phyloP scores from a whole-genome alignment of 257 asterid species.

The Solanum ossicruentum region DNA sequence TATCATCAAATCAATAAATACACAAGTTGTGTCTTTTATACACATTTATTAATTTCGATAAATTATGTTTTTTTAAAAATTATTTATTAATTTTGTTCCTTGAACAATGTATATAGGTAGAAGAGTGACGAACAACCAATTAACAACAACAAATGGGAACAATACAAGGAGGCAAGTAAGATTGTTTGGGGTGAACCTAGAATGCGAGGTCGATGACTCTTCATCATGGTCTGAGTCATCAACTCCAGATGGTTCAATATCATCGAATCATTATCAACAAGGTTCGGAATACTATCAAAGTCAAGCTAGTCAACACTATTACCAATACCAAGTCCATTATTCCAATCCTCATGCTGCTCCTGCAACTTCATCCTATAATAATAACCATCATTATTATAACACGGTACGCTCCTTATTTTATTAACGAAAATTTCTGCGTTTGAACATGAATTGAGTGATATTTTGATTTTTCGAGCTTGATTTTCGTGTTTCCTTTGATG shows the following conservation, averaged over 20 bases:
- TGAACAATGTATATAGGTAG: neutral
- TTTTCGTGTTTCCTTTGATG: conserved; percentile 60
- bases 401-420: conserved; percentile 35
- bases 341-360: neutral
- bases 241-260: conserved; percentile 39
- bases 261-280: conserved; percentile 16
- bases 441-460: neutral
- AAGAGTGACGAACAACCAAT: neutral
- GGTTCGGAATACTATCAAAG: neutral
- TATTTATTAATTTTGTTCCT: neutral
- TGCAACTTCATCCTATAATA: neutral
- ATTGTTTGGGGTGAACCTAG: conserved; percentile 84
- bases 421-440: neutral
- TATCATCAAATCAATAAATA: neutral
- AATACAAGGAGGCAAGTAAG: conserved; percentile 49
- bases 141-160: conserved; percentile 23
- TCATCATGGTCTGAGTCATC: conserved; percentile 20
- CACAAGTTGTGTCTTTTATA: neutral
- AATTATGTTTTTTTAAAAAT: neutral
- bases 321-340: conserved; percentile 18
- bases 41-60: neutral
- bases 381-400: conserved; percentile 22
- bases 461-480: conserved; percentile 37
- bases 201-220: conserved; percentile 39
- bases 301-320: conserved; percentile 9